These are phyloP conservation scores for Prinsepia uniflora DNA, from an alignment of 306 rosid species.

Conservation along the genomic window DNA sequence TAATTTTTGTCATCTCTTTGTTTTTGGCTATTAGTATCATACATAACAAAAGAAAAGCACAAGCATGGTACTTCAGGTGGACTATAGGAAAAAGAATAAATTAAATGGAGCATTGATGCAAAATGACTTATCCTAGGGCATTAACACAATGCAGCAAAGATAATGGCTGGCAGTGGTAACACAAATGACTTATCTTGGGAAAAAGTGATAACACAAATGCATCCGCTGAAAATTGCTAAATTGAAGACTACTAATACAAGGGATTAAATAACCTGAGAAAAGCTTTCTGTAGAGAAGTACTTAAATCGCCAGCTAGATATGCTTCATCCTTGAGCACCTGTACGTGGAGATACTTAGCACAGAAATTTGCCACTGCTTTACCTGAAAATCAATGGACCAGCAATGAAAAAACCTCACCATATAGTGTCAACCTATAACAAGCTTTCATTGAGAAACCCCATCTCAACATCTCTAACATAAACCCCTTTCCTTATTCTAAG, in stretches of 20 bases:
- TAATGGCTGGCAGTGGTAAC: background rate
- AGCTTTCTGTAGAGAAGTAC: constrained; percentile 57
- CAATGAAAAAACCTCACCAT: constrained; percentile 17
- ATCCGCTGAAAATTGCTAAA: constrained; percentile 23
- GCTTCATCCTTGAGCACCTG: constrained; percentile 75
- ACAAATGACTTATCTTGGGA: too few relatives aligned
- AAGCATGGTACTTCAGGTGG: background rate
- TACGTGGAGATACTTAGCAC: constrained; percentile 85
- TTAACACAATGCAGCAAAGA: background rate
- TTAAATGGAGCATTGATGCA: background rate
- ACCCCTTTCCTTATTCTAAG: background rate
- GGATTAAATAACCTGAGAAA: constrained; percentile 68
- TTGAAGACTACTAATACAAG: constrained; percentile 8
- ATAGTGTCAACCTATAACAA: constrained; percentile 10
- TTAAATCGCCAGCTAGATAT: constrained; percentile 71
- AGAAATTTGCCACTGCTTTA: constrained; percentile 91
- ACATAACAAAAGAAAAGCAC: background rate
- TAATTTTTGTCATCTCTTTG: background rate
- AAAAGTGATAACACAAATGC: constrained; percentile 15
- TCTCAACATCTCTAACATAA: background rate
- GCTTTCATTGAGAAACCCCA: background rate
- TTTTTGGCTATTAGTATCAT: background rate
- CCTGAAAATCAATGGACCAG: constrained; percentile 47
- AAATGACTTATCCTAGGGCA: background rate
- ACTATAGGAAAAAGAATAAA: background rate